These are phyloP conservation scores for Erysimum pusillum DNA, from an alignment of 441 rosid genomes.

Conservation along the genomic window DNA sequence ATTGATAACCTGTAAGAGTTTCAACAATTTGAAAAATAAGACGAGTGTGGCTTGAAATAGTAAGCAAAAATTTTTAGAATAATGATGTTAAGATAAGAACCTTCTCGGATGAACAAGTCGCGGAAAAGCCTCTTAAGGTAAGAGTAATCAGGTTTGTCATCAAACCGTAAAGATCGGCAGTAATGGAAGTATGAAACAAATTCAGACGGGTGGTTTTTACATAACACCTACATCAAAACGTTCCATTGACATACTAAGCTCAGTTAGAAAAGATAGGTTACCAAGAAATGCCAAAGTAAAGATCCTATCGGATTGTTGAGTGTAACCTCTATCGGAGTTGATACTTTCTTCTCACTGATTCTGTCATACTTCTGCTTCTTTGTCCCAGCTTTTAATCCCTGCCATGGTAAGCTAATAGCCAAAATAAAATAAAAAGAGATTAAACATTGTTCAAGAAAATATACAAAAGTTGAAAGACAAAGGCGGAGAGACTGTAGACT, in stretches of 20 bases:
- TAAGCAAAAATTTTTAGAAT: not conserved
- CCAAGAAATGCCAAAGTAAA: not conserved
- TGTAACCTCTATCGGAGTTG: conserved; percentile 73
- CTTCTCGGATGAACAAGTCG: conserved; percentile 96
- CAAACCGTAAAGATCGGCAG: conserved; percentile 92
- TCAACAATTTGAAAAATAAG: conserved; percentile 24
- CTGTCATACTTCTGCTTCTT: conserved; percentile 78
- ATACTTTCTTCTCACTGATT: conserved; percentile 74
- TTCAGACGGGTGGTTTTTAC: conserved; percentile 78
- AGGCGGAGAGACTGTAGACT: conserved; percentile 14
- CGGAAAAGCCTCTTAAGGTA: conserved; percentile 96
- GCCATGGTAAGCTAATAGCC: conserved; percentile 75
- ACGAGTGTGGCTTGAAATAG: not conserved
- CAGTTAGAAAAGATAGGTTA: not conserved
- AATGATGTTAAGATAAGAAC: conserved; percentile 46
- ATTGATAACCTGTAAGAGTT: conserved; percentile 77
- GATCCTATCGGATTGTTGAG: not conserved
- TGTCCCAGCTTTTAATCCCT: conserved; percentile 74
- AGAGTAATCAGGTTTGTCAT: conserved; percentile 97
- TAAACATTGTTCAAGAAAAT: not conserved
- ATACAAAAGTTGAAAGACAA: conserved; percentile 36
- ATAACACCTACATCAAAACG: conserved; percentile 65
- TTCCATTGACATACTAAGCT: conserved; percentile 12
- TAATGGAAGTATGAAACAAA: conserved; percentile 92
- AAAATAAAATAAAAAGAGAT: conserved; percentile 28